phyloP scores from a whole-genome alignment of 768 basidiomycete genomes.

The Chalciporus piperatus region DNA sequence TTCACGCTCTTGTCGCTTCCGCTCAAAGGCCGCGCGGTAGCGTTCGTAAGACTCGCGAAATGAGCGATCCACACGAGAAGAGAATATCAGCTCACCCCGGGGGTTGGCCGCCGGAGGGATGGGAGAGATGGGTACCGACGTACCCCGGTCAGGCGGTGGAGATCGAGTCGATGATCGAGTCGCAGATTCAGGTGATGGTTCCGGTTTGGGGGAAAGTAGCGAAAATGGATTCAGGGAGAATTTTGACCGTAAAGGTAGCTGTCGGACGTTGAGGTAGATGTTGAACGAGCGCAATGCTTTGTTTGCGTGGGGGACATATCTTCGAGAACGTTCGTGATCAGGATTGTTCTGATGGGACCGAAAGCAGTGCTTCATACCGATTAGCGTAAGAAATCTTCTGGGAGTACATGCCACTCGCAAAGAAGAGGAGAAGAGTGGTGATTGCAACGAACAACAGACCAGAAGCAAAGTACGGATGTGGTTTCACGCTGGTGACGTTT shows the following conservation, averaged over 20 bases:
- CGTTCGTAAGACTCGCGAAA: slow-evolving; percentile 94
- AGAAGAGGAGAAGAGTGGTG: slow-evolving; percentile 90
- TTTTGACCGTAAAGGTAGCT: slow-evolving; percentile 66
- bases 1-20: slow-evolving; percentile 64
- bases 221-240: slow-evolving; percentile 42
- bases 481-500: slow-evolving; percentile 37
- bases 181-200: slow-evolving; percentile 17
- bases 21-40: slow-evolving; percentile 85
- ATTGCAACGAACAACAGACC: slow-evolving; percentile 84
- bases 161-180: slow-evolving; percentile 27
- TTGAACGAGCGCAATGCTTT: slow-evolving; percentile 88
- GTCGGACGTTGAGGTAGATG: slow-evolving; percentile 94
- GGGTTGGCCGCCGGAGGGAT: slow-evolving; percentile 89
- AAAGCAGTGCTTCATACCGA: slow-evolving; percentile 54
- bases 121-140: slow-evolving; percentile 51
- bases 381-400: slow-evolving; percentile 97
- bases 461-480: slow-evolving; percentile 74
- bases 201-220: slow-evolving; percentile 35
- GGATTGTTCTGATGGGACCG: slow-evolving; percentile 9
- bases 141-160: slow-evolving; percentile 38
- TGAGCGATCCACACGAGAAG: slow-evolving; percentile 72
- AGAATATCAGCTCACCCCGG: slow-evolving; percentile 95
- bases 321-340: slow-evolving; percentile 33
- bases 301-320: slow-evolving; percentile 97
- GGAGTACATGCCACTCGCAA: slow-evolving; percentile 92